Percentiles rank a stretch among this genome's conserved stretches.
Conservation (phyloP, 495 filamentous ascomycete species). For the Penicillium roqueforti region DNA sequence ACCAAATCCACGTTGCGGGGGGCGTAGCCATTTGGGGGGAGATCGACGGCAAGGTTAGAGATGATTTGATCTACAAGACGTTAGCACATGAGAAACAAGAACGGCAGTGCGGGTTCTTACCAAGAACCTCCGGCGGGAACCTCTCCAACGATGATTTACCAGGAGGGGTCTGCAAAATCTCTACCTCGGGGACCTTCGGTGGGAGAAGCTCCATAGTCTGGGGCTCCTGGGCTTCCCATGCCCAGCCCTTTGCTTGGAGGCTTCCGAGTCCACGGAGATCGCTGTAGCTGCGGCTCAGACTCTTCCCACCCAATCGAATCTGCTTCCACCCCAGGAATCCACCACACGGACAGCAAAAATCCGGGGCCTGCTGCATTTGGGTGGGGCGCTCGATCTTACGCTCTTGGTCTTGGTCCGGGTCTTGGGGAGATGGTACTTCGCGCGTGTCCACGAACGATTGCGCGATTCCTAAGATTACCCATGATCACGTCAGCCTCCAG, state of each 20-base stretch:
- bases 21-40: constrained; percentile 72
- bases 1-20: constrained; percentile 80
- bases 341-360: constrained; percentile 68
- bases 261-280: constrained; percentile 56
- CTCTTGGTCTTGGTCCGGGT: constrained; percentile 25
- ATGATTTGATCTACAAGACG: constrained; percentile 64
- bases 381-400: constrained; percentile 37
- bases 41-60: constrained; percentile 66
- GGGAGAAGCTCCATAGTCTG: constrained; percentile 17
- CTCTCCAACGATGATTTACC: constrained; percentile 54
- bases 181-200: constrained; percentile 27
- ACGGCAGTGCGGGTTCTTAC: constrained; percentile 45
- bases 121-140: constrained; percentile 66
- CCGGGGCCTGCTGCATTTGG: constrained; percentile 45
- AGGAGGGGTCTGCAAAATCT: constrained; percentile 24
- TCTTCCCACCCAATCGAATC: constrained; percentile 59
- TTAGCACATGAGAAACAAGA: constrained; percentile 11
- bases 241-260: constrained; percentile 48
- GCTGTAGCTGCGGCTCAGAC: constrained; percentile 67
- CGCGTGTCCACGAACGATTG: constrained; percentile 71
- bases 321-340: constrained; percentile 70
- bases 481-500: constrained; percentile 9
- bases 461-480: constrained; percentile 47
- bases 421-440: constrained; percentile 49
- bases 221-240: constrained; percentile 45